These are phyloP conservation scores for Iberis pinnata DNA, from an alignment of 345 rosid genomes.

Conservation along the genomic window DNA sequence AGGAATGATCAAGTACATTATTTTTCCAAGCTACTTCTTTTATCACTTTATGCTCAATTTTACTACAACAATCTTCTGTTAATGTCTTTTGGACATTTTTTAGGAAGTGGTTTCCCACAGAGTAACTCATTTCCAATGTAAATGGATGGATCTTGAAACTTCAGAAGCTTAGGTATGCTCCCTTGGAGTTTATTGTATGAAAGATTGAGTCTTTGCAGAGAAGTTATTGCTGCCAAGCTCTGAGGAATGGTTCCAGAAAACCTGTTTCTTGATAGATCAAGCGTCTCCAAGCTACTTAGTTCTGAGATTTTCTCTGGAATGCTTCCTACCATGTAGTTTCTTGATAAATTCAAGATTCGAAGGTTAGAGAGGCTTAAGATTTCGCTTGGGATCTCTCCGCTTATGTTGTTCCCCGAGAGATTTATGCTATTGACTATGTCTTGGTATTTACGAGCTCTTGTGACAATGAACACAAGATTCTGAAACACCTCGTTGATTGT, in stretches of 20 bases:
- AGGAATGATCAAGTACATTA: too few relatives aligned
- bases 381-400: constrained; percentile 36
- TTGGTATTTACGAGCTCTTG: constrained; percentile 32
- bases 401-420: constrained; percentile 37
- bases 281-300: constrained; percentile 28
- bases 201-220: constrained; percentile 36
- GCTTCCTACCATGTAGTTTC: constrained; percentile 25
- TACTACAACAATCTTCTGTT: constrained; percentile 10
- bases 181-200: constrained; percentile 47
- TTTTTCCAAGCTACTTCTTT: constrained; percentile 3
- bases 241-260: constrained; percentile 43
- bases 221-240: constrained; percentile 32
- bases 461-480: constrained; percentile 28
- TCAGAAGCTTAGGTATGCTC: constrained; percentile 35
- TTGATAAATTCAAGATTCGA: constrained; percentile 34
- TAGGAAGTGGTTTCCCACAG: constrained; percentile 44
- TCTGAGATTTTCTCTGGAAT: constrained; percentile 29
- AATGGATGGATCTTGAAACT: constrained; percentile 37
- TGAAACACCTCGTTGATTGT: constrained; percentile 29
- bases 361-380: constrained; percentile 25
- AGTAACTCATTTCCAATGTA: constrained; percentile 39
- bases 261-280: constrained; percentile 42
- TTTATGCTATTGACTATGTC: constrained; percentile 28
- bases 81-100: constrained; percentile 29
- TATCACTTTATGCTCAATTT: neutral